Conservation (phyloP, 441 rosid genomes). For the Adansonia madagascariensis region DNA sequence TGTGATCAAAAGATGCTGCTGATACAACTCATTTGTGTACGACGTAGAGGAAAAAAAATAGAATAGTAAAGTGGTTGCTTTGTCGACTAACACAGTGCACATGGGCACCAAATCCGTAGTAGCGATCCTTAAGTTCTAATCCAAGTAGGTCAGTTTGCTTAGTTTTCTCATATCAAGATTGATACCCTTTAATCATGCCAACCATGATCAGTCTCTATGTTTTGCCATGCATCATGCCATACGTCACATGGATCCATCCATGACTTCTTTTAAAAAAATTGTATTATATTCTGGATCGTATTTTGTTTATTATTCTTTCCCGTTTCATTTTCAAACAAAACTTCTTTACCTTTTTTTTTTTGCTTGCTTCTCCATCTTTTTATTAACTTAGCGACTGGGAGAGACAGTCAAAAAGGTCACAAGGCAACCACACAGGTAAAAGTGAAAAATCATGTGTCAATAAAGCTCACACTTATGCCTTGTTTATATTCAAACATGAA, state of each 20-base stretch:
- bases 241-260: constrained; percentile 14
- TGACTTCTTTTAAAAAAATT: neutral
- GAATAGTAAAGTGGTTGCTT: neutral
- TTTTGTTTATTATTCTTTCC: too few species aligned
- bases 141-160: neutral
- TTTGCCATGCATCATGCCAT: constrained; percentile 8
- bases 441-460: neutral
- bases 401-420: neutral
- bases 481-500: too few species aligned
- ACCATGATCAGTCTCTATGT: neutral
- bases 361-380: neutral
- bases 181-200: constrained; percentile 12
- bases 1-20: constrained; percentile 3
- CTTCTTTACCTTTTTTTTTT: neutral
- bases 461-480: too few species aligned
- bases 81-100: constrained; percentile 5
- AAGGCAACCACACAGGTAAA: neutral
- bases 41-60: neutral
- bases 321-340: neutral
- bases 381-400: neutral
- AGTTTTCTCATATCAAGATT: neutral
- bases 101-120: neutral
- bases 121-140: neutral
- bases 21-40: constrained; percentile 21
- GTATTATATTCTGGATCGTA: too few species aligned